Conservation (phyloP, 2,329 filamentous ascomycete genomes). For the Dactylellina drechsleri region DNA sequence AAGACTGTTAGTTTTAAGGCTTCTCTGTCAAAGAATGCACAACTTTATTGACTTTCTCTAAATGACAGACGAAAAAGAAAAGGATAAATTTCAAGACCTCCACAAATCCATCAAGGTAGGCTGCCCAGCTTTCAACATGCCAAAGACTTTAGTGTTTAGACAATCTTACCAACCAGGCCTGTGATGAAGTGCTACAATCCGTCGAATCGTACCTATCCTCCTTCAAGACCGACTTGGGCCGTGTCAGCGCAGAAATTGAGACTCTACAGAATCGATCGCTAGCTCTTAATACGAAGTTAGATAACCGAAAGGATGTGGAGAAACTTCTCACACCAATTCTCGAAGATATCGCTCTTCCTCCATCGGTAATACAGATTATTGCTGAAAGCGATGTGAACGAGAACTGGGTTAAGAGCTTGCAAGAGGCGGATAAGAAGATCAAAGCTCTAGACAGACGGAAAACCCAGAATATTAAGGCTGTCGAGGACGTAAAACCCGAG, state of each 20-base stretch:
- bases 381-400: slow-evolving; percentile 90
- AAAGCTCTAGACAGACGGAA: slow-evolving; percentile 75
- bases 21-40: slow-evolving; percentile 16
- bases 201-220: slow-evolving; percentile 91
- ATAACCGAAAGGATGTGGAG: slow-evolving; percentile 88
- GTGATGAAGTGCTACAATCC: slow-evolving; percentile 90
- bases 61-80: slow-evolving; percentile 75
- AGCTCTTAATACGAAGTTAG: slow-evolving; percentile 81
- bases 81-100: slow-evolving; percentile 85
- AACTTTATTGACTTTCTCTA: slow-evolving; percentile 59
- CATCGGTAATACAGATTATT: slow-evolving; percentile 83
- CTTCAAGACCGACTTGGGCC: slow-evolving; percentile 91
- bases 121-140: slow-evolving; percentile 21
- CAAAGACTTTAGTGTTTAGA: slow-evolving; percentile 49
- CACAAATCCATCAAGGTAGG: slow-evolving; percentile 79
- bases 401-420: slow-evolving; percentile 82
- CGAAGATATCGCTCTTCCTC: slow-evolving; percentile 89
- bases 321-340: slow-evolving; percentile 86
- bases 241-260: slow-evolving; percentile 94
- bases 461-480: slow-evolving; percentile 74
- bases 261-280: slow-evolving; percentile 86
- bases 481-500: slow-evolving; percentile 84
- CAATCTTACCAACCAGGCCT: slow-evolving; percentile 67
- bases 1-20: slow-evolving; percentile 73
- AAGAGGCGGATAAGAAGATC: slow-evolving; percentile 83